Conservation (phyloP, 192 early-diverging fungal genomes). For the Gryganskiella cystojenkinii region DNA sequence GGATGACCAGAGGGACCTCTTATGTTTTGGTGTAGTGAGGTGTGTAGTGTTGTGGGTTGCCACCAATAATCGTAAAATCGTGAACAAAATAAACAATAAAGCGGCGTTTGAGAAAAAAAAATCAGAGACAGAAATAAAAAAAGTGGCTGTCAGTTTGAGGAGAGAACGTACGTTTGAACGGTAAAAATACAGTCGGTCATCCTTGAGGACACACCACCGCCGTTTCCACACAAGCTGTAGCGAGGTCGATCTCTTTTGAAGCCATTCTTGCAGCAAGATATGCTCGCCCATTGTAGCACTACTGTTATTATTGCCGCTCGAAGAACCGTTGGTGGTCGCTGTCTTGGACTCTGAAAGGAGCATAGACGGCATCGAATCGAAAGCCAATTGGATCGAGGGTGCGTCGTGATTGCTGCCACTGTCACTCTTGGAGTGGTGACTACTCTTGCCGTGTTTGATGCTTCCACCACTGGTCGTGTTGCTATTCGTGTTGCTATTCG, state of each 20-base stretch:
- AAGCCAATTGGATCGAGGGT: not conserved
- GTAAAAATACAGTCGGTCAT: slow-evolving; percentile 30
- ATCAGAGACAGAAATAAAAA: not conserved
- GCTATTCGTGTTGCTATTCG: not conserved
- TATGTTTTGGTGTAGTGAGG: too few species aligned
- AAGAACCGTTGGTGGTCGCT: too few species aligned
- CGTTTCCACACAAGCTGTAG: slow-evolving; percentile 48
- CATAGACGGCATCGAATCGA: slow-evolving; percentile 10
- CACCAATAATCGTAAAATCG: too few species aligned
- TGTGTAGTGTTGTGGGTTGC: too few species aligned
- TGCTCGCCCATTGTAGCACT: slow-evolving; percentile 5
- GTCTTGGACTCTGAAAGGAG: not conserved
- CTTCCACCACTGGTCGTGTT: too few species aligned
- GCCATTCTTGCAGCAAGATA: slow-evolving; percentile 42
- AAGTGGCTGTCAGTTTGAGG: not conserved
- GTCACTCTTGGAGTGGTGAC: too few species aligned
- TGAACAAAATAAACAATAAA: too few species aligned
- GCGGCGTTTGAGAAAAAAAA: not conserved
- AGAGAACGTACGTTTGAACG: slow-evolving; percentile 40
- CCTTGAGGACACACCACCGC: slow-evolving; percentile 45
- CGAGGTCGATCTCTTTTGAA: slow-evolving; percentile 42
- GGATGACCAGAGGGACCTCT: too few species aligned
- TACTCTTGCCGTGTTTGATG: too few species aligned
- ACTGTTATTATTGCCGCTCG: too few species aligned
- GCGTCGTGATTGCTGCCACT: too few species aligned